phyloP scores from a whole-genome alignment of 805 yeast species.

The Yamadazyma tumulicola region DNA sequence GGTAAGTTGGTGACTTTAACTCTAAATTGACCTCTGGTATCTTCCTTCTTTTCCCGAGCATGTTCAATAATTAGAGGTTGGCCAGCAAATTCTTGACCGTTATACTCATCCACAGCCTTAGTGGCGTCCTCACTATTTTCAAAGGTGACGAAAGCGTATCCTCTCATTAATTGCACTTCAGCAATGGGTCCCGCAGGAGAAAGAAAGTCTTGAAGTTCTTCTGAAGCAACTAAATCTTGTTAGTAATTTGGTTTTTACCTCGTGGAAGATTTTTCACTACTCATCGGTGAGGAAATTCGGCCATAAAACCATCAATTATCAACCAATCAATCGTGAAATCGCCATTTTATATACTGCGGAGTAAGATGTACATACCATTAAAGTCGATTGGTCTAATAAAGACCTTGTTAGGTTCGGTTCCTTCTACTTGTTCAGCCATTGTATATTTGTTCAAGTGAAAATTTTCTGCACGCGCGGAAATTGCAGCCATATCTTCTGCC shows the following conservation, averaged over 20 bases:
- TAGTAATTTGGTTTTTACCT: slow-evolving; percentile 3
- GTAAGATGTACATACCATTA: slow-evolving; percentile 34
- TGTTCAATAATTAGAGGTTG: slow-evolving; percentile 49
- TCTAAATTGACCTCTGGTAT: slow-evolving; percentile 71
- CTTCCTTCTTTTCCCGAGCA: slow-evolving; percentile 53
- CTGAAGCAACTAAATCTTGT: slow-evolving; percentile 26
- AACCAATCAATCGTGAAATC: background rate
- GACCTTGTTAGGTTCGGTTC: slow-evolving; percentile 29
- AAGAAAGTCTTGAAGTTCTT: slow-evolving; percentile 68
- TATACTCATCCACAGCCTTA: slow-evolving; percentile 45
- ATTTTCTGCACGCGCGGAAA: too few species aligned
- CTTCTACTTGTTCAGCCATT: slow-evolving; percentile 4
- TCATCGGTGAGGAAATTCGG: background rate
- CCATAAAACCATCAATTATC: slow-evolving; percentile 1
- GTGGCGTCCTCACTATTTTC: slow-evolving; percentile 56
- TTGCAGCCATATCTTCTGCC: too few species aligned
- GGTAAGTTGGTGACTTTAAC: slow-evolving; percentile 68
- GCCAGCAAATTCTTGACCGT: slow-evolving; percentile 47
- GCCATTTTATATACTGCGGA: background rate
- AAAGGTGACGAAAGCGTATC: slow-evolving; percentile 87
- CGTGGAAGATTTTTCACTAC: background rate
- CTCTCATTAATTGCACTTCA: slow-evolving; percentile 71
- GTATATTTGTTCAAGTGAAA: too few species aligned
- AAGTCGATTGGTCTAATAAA: slow-evolving; percentile 64
- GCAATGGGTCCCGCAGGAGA: slow-evolving; percentile 61